Conservation (phyloP, 768 basidiomycete genomes). For the Ramaria rubella region DNA sequence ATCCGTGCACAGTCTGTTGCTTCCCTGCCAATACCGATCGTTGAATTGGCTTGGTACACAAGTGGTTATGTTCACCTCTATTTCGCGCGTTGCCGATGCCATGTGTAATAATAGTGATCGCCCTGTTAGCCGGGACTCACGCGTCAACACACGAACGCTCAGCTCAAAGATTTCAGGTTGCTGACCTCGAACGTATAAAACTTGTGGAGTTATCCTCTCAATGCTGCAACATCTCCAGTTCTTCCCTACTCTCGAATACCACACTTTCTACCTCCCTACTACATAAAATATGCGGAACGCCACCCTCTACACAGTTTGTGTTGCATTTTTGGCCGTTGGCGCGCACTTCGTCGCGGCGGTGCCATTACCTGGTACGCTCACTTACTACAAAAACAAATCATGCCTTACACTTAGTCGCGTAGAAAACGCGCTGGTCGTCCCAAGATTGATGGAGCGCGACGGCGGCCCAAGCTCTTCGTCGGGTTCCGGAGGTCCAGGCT, state of each 20-base stretch:
- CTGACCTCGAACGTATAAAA: neutral
- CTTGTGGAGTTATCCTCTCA: too few relatives aligned
- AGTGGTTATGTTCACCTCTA: constrained; percentile 2
- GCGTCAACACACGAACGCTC: neutral
- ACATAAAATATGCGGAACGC: constrained; percentile 4
- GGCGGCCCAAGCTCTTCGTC: neutral
- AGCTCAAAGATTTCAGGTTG: neutral
- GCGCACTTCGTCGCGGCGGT: neutral
- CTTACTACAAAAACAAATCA: neutral
- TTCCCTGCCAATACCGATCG: constrained; percentile 1
- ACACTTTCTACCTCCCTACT: neutral
- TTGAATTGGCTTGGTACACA: constrained; percentile 4
- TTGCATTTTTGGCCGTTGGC: neutral
- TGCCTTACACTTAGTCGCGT: neutral
- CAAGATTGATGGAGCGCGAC: neutral
- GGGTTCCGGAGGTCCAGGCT: too few relatives aligned
- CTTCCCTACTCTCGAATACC: too few relatives aligned
- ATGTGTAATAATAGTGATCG: neutral
- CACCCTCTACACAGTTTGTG: neutral
- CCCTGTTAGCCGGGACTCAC: neutral
- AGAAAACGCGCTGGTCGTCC: neutral
- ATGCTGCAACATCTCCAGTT: too few relatives aligned
- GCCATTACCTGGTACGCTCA: neutral
- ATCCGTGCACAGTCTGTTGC: too few relatives aligned
- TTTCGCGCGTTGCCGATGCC: constrained; percentile 1